These are phyloP conservation scores for Aspergillus bridgeri DNA, from an alignment of 495 filamentous ascomycete genomes.

Conservation along the genomic window DNA sequence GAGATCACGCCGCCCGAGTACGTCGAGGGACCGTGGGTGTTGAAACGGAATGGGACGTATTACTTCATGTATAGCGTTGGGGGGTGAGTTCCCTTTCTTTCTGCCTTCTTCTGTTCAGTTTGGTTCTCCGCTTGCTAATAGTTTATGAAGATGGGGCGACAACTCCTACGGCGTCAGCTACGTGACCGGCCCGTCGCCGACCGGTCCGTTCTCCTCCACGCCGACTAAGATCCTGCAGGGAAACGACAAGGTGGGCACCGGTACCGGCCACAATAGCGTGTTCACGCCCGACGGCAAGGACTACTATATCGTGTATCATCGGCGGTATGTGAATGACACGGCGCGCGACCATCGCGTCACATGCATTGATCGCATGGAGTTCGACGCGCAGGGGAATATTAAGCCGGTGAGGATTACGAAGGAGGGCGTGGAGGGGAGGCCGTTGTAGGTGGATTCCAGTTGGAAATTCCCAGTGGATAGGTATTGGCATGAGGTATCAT, in stretches of 20 bases:
- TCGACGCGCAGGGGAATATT: constrained; percentile 42
- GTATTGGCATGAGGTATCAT: neutral
- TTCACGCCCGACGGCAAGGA: constrained; percentile 42
- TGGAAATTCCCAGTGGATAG: neutral
- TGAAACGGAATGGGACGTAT: constrained; percentile 41
- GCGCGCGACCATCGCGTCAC: constrained; percentile 42
- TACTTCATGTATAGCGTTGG: constrained; percentile 50
- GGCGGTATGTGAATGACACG: constrained; percentile 37
- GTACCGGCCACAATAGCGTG: constrained; percentile 43
- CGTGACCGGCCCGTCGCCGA: constrained; percentile 37
- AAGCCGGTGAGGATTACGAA: constrained; percentile 38
- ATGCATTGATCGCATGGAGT: constrained; percentile 47
- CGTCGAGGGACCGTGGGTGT: constrained; percentile 43
- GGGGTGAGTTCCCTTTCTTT: constrained; percentile 15
- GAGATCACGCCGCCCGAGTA: constrained; percentile 44
- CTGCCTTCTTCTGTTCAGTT: neutral
- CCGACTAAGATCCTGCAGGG: constrained; percentile 38
- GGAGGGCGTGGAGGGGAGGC: constrained; percentile 24
- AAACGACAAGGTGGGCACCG: constrained; percentile 34
- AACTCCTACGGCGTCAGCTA: constrained; percentile 47
- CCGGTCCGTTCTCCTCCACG: constrained; percentile 38
- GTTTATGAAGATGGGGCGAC: constrained; percentile 35
- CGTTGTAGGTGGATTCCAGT: neutral
- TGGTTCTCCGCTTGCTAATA: neutral
- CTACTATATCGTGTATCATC: constrained; percentile 51